Base-by-base conservation (phyloP, 1,139 yeast species). In the Saccharomycopsis phalli region DNA sequence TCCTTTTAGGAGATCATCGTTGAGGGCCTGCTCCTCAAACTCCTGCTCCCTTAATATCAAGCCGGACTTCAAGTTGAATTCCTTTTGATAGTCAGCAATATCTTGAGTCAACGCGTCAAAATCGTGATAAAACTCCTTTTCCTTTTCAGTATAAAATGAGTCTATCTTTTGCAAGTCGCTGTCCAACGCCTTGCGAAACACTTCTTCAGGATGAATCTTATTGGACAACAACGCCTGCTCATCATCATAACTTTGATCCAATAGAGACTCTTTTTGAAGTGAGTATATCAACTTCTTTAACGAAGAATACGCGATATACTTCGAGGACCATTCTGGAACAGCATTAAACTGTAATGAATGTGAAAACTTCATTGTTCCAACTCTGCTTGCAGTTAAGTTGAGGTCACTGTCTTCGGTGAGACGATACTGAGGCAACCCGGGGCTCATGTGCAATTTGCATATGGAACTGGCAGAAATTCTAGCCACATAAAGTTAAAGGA, bases 311-410 rank as follows among this genome's bases (percentile, higher is more conserved):
- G 81, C 76, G 51, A 79, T 65, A 52, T 79, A 79, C 55, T 75
- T 74, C 35, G 76, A 76, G 42, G 79, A 73, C 87, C 87, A 79
- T 57, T 78, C 86, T 2, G 87, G 86, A 6, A 79, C 86, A 34
- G 84, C 80, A 53, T 79, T 79, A 52, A 78, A 77, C 60, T 77
- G 81, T 49, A 79, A 61, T 4, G 83, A 77, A 52, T 77, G 81
- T 7, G 84, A 76, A 56, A 79, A 79, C 63, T 78, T 78, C 87
- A 79, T 79, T 36, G 11, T 33, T 16, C 8, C 14, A 8, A 18
- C 11, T 31, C 13, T n/a, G n/a, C n/a, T n/a, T n/a, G n/a, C n/a
- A n/a, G n/a, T n/a, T n/a, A n/a, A n/a, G n/a, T n/a, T n/a, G n/a
- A n/a, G n/a, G n/a, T n/a, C n/a, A n/a, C n/a, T n/a, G n/a, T n/a